These are phyloP conservation scores for Friedmanniomyces simplex DNA, from an alignment of 495 filamentous ascomycete species.

Conservation along the genomic window DNA sequence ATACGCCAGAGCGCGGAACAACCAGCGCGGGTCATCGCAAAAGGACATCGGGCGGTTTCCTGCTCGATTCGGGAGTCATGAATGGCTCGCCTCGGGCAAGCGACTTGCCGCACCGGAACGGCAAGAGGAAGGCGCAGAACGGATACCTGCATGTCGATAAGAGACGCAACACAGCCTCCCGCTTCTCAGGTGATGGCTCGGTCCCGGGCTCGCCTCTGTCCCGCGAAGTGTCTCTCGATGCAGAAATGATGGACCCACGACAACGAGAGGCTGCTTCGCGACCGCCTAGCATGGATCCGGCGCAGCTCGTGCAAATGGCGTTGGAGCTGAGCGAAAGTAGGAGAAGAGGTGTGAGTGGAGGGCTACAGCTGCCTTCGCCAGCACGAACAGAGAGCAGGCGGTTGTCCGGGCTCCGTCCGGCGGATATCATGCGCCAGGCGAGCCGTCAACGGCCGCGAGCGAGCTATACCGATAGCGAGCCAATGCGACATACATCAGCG, in stretches of 20 bases:
- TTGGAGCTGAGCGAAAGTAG: slow-evolving; percentile 80
- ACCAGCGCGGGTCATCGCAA: slow-evolving; percentile 5
- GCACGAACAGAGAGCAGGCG: slow-evolving; percentile 12
- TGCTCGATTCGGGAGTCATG: slow-evolving; percentile 26
- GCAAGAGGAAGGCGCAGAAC: slow-evolving; percentile 20
- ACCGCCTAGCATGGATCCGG: slow-evolving; percentile 44
- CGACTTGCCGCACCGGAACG: slow-evolving; percentile 2
- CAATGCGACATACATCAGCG: background rate
- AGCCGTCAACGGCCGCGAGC: background rate
- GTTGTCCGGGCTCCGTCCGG: slow-evolving; percentile 1
- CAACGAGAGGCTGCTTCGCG: background rate
- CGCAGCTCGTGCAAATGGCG: slow-evolving; percentile 84
- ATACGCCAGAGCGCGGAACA: background rate
- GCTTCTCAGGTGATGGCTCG: slow-evolving; percentile 12
- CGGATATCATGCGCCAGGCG: background rate
- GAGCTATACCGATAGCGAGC: background rate
- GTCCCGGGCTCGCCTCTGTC: slow-evolving; percentile 24
- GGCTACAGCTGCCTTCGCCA: slow-evolving; percentile 22
- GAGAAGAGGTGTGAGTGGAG: slow-evolving; percentile 40
- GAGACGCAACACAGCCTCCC: background rate
- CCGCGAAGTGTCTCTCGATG: slow-evolving; percentile 15
- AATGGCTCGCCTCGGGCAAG: slow-evolving; percentile 6
- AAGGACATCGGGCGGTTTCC: slow-evolving; percentile 27
- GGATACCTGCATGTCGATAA: slow-evolving; percentile 11
- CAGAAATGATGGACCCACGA: background rate